phyloP scores from a whole-genome alignment of 2,329 filamentous ascomycete genomes.

The Ciborinia camelliae region DNA sequence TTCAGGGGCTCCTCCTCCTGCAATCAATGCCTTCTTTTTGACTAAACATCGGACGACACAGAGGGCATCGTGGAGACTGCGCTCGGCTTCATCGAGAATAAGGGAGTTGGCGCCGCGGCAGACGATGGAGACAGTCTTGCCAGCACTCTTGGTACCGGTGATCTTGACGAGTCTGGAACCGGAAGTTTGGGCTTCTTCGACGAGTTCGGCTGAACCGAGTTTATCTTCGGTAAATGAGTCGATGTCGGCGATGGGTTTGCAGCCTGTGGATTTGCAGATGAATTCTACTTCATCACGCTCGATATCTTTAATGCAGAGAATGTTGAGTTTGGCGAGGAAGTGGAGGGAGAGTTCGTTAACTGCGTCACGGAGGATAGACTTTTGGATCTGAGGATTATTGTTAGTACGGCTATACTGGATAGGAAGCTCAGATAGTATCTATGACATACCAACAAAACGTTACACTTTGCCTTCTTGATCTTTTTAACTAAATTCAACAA shows the following conservation, averaged over 20 bases:
- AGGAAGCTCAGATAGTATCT: too few relatives aligned
- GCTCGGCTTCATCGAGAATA: constrained; percentile 95
- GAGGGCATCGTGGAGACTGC: constrained; percentile 92
- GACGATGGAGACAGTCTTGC: constrained; percentile 91
- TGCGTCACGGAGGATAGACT: constrained; percentile 94
- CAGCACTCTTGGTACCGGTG: constrained; percentile 78
- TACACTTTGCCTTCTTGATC: constrained; percentile 99
- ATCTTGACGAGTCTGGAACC: constrained; percentile 94
- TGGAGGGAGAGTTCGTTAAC: constrained; percentile 97
- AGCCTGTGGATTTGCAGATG: constrained; percentile 97
- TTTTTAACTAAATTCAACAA: constrained; percentile 99
- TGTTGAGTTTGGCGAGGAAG: constrained; percentile 96
- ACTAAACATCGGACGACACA: constrained; percentile 96
- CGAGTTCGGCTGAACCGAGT: constrained; percentile 85
- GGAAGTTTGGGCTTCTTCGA: constrained; percentile 85
- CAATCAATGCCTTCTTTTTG: constrained; percentile 99
- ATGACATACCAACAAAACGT: constrained; percentile 52
- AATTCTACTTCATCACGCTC: constrained; percentile 99
- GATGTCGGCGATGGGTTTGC: constrained; percentile 97
- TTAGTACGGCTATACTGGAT: background rate
- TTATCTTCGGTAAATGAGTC: constrained; percentile 99
- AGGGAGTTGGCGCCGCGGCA: constrained; percentile 90
- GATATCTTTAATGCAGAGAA: constrained; percentile 94
- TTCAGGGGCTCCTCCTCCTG: constrained; percentile 92
- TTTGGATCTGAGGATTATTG: constrained; percentile 76